Base-by-base conservation (phyloP, 352 stramenopile genomes). In the Thraustotheca clavata region DNA sequence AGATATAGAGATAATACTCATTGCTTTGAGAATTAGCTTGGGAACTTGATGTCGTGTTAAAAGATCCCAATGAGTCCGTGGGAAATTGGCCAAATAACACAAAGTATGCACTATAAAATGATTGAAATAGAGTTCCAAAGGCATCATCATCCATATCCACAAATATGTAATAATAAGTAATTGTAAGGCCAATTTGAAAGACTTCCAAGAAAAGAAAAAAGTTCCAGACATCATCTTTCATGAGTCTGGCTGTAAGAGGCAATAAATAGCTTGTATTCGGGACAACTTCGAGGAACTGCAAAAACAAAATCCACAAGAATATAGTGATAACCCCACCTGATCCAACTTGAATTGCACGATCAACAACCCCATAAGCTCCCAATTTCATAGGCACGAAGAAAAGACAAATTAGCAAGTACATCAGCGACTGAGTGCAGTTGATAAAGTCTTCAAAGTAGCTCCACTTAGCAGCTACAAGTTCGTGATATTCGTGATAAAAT, bases 21-120 rank as follows among this genome's bases (percentile, higher is more conserved):
- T 52, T 35, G n/a, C n/a, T n/a, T n/a, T n/a, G n/a, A n/a, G n/a
- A n/a, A n/a, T n/a, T n/a, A 7, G 27, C 8, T n/a, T 57, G 29
- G 26, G 27, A 24, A 9, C 24, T 24, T 14, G 31, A 24, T 4
- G 9, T 26, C n/a, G n/a, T n/a, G n/a, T n/a, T n/a, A 34, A 60
- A 60, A 9, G 50, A 5, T 22, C 48, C 48, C n/a, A 60, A 3
- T 8, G 50, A 60, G 29, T 60, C 50, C 50, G 48, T 24, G 24
- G 50, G 50, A 12, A 60, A 31, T 26, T 60, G 18, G 46, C 46
- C 46, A 52, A 52, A 52, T 29, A 52, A n/a, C 24, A 52, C 46
- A 52, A 52, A 52, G 46, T 2, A 52, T 12, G 46, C 34, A 12
- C 20, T 11, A 0, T 24, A 35, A 29, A 52, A 52, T 12, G 11